Base-by-base conservation (phyloP, 2,329 filamentous ascomycete species). In the Sporothrix inflata region DNA sequence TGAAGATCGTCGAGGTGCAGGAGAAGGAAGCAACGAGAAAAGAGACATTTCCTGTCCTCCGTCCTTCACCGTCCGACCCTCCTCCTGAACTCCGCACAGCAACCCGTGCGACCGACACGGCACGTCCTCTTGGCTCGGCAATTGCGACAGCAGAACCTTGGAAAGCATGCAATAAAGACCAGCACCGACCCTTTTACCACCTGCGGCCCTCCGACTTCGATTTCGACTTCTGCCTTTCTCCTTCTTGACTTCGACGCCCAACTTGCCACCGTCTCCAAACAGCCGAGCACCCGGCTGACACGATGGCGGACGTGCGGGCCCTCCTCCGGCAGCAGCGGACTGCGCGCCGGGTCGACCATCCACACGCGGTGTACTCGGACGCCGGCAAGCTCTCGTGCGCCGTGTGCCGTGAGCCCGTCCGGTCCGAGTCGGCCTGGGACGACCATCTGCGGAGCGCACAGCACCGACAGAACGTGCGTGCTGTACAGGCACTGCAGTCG, bases 241-340 rank as follows among this genome's bases (percentile, higher is more conserved):
- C 14, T 38, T 60, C 11, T 57, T 60, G 27, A n/a, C 27, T 42
- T 65, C 21, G n/a, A 27, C 9, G 9, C 9, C 11, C 34, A 12
- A 9, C 19, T 7, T 16, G 11, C n/a, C 0, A 8, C 47, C 47
- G 7, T 16, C 47, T n/a, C 8, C 47, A 9, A 19, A 16, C 40
- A 42, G 8, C 8, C 40, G 40, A 21, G 6, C 21, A n/a, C 4
- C 2, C 16, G 2, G 11, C 16, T 4, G 0, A 51, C 16, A 66
- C 30, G 75, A 95, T 96, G 92, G 86, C 92, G 76, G 93, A 97
- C 81, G 91, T 93, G 34, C 91, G 94, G 77, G 88, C 92, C 47
- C 88, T 97, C 66, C 87, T 97, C 72, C 92, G 92, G 76, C 91
- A 90, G 78, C 92, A 95, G 81, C 90, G 93, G 75, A 89, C 90